Evolutionary conservation across 257 asterid species (phyloP).

Genomic region (Nicotiana obtusifolia): DNA sequence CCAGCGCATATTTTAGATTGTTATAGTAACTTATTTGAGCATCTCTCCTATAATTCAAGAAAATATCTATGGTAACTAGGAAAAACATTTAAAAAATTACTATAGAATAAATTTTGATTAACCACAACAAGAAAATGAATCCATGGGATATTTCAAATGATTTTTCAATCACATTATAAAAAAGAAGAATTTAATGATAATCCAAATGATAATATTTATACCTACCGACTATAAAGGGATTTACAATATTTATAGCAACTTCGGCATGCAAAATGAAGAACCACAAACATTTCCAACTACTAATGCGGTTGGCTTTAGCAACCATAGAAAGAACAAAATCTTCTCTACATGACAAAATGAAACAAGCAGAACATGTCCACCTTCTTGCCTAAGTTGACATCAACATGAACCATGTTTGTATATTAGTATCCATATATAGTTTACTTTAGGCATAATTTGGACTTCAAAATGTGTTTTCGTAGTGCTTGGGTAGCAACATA

Average conservation of each 20-base stretch:
- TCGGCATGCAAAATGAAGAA: neutral
- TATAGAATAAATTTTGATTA: neutral
- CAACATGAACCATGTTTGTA: neutral
- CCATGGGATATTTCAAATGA: neutral
- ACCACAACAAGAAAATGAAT: neutral
- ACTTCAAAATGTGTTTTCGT: neutral
- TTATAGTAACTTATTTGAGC: neutral
- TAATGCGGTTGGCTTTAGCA: neutral
- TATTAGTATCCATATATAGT: neutral
- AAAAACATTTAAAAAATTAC: neutral
- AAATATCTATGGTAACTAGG: neutral
- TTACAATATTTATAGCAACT: neutral
- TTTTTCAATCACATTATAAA: neutral
- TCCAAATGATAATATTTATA: neutral
- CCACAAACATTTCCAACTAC: neutral
- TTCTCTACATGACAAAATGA: neutral
- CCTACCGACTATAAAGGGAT: neutral
- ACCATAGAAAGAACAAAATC: neutral
- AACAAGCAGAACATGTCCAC: neutral
- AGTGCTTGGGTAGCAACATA: neutral
- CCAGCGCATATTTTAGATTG: neutral
- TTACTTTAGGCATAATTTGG: neutral
- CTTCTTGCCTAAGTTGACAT: neutral
- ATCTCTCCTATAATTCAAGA: neutral
- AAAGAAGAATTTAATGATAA: neutral